Evolutionary conservation across 2,329 filamentous ascomycete species (phyloP), one percentile per base, ranked within the genome.

Genomic region (Penicillium sp.): DNA sequence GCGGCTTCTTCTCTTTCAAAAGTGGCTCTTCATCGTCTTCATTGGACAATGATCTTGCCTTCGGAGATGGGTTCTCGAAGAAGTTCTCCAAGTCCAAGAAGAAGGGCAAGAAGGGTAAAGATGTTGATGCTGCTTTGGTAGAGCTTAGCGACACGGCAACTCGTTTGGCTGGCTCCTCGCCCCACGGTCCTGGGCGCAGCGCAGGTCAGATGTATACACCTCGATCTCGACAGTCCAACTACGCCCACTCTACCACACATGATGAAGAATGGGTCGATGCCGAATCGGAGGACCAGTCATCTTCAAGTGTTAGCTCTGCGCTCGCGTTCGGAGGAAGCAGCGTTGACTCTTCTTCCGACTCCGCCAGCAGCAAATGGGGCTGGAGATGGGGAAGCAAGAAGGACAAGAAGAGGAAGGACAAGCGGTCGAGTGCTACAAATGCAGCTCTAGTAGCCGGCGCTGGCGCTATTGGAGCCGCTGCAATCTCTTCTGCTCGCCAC

Each of bases 21-120:
- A 45, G 49, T 47, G 88, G 86, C 66, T 87, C 84, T 2, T 89
- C 86, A 1, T 87, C 85, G 2, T 89, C 86, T 0, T 88, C 86
- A 0, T 79, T 89, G 54, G 86, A 89, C 71, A 84, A 83, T 21
- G 88, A 90, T 68, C 75, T 90, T 59, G 87, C 87, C 10, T 90
- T 89, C 69, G 87, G 87, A 10, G 80, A 77, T 54, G 86, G 85
- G 17, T 87, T 73, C 37, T 58, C 75, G 2, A 73, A 70, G 37
- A 73, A 72, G 41, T 60, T 67, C 15, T 68, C 65, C 47, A 80
- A 80, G 60, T 73, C 75, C 17, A 67, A 64, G 49, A 69, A 65
- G 56, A 71, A 67, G 56, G 56, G 63, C 43, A 65, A 71, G 45
- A 66, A 71, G 38, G 57, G 65, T 7, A 58, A 66, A 35, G 71